Percentiles rank a stretch among this genome's conserved stretches.
Conservation (phyloP, 2,329 filamentous ascomycete genomes). For the Neopestalotiopsis rosae region DNA sequence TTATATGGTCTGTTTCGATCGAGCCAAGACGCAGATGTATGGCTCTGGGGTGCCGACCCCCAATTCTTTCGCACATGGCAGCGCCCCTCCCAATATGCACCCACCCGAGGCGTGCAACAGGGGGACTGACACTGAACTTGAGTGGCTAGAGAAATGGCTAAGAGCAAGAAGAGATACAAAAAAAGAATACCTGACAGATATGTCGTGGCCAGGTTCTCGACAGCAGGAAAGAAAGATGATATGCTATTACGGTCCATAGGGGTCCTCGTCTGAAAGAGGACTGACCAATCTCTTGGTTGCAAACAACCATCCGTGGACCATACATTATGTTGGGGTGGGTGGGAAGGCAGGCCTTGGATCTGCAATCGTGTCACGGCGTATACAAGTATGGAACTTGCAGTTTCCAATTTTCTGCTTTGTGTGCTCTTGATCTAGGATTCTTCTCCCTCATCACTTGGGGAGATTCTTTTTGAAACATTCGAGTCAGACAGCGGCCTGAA, state of each 20-base stretch:
- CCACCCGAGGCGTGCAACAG: conserved; percentile 1
- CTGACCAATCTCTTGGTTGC: background rate
- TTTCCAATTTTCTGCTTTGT: conserved; percentile 22
- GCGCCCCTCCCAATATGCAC: conserved; percentile 9
- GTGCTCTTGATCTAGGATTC: conserved; percentile 15
- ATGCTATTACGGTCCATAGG: conserved; percentile 3
- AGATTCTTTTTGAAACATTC: conserved; percentile 37
- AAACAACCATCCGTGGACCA: conserved; percentile 9
- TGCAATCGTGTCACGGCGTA: conserved; percentile 32
- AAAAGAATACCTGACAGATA: conserved; percentile 8
- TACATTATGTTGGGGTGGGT: background rate
- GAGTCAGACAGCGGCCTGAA: conserved; percentile 37
- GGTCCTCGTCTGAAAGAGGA: background rate
- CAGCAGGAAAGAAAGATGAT: background rate
- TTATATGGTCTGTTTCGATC: background rate
- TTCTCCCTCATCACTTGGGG: conserved; percentile 32
- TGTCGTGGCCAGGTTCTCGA: conserved; percentile 3
- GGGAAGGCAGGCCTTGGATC: conserved; percentile 6
- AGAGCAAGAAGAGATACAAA: background rate
- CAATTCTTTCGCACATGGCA: conserved; percentile 10
- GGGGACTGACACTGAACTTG: background rate
- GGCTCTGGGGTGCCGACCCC: background rate
- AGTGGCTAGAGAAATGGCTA: background rate
- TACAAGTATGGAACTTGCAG: conserved; percentile 40
- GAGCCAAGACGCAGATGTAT: conserved; percentile 1